Percentiles rank a stretch among this genome's conserved stretches.
These are phyloP conservation scores for Rhizomucor miehei DNA, from an alignment of 371 early-diverging fungal species.

Conservation along the genomic window DNA sequence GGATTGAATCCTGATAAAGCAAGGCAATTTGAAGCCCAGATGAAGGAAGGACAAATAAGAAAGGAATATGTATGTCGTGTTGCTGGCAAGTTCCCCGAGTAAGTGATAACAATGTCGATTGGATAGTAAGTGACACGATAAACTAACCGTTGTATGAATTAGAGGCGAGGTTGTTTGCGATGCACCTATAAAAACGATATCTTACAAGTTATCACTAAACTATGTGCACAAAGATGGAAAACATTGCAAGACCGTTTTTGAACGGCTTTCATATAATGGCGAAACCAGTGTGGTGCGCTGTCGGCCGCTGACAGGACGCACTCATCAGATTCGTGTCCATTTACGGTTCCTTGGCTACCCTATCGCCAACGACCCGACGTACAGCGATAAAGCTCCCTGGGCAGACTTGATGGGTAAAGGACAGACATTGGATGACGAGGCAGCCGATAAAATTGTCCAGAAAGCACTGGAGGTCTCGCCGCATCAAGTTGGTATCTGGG, in stretches of 20 bases:
- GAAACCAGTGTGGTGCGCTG: slow-evolving; percentile 67
- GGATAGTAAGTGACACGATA: slow-evolving; percentile 7
- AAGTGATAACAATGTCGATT: slow-evolving; percentile 11
- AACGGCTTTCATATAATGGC: slow-evolving; percentile 62
- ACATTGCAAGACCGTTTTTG: slow-evolving; percentile 71
- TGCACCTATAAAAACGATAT: slow-evolving; percentile 80
- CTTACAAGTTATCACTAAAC: slow-evolving; percentile 85
- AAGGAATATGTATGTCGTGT: slow-evolving; percentile 92
- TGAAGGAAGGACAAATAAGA: slow-evolving; percentile 63
- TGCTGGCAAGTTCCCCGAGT: slow-evolving; percentile 82
- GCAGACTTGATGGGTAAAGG: slow-evolving; percentile 56
- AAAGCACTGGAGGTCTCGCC: slow-evolving; percentile 11
- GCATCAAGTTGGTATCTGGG: slow-evolving; percentile 19
- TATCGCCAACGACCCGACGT: slow-evolving; percentile 96
- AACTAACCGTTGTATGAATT: slow-evolving; percentile 16
- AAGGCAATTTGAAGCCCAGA: slow-evolving; percentile 55
- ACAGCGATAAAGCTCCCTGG: slow-evolving; percentile 73
- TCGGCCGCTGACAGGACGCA: slow-evolving; percentile 94
- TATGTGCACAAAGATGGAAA: slow-evolving; percentile 83
- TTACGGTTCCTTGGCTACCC: slow-evolving; percentile 94
- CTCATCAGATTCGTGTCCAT: slow-evolving; percentile 99
- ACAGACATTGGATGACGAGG: slow-evolving; percentile 29
- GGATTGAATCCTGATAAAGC: slow-evolving; percentile 65
- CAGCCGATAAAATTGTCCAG: slow-evolving; percentile 8
- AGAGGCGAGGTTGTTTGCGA: slow-evolving; percentile 59